phyloP scores from a whole-genome alignment of 2,329 filamentous ascomycete genomes.

The Sporothrix mexicana region DNA sequence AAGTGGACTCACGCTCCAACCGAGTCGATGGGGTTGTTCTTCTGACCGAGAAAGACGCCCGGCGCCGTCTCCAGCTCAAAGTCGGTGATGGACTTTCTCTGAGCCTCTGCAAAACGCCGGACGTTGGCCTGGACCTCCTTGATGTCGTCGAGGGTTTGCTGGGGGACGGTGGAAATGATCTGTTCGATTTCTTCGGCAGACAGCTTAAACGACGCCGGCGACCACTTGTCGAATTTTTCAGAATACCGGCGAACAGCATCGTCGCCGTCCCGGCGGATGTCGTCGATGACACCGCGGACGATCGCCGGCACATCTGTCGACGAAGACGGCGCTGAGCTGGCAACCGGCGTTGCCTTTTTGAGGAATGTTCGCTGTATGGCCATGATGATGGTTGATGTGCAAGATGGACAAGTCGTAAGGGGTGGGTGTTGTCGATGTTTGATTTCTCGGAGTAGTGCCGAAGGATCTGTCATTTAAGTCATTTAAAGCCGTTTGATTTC shows the following conservation, averaged over 20 bases:
- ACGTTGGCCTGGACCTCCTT: constrained; percentile 56
- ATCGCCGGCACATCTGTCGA: constrained; percentile 46
- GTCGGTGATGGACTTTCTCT: constrained; percentile 52
- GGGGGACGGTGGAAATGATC: constrained; percentile 50
- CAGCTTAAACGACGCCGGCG: constrained; percentile 55
- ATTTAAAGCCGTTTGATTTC: too few species aligned
- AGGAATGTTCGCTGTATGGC: constrained; percentile 25
- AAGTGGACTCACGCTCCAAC: constrained; percentile 52
- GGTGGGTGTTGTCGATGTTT: background rate
- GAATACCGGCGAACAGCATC: constrained; percentile 55
- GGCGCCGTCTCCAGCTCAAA: constrained; percentile 58
- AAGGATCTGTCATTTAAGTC: too few species aligned
- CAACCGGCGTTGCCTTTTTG: constrained; percentile 22
- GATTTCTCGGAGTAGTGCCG: background rate
- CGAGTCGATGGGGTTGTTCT: constrained; percentile 54
- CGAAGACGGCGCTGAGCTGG: background rate
- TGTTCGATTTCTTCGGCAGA: constrained; percentile 52
- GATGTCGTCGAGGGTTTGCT: constrained; percentile 51
- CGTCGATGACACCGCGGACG: constrained; percentile 55
- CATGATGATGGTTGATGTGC: background rate
- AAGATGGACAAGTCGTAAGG: background rate
- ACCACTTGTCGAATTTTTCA: constrained; percentile 61
- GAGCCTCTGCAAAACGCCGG: constrained; percentile 54
- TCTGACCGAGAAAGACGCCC: constrained; percentile 58
- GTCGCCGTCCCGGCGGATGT: constrained; percentile 55